Evolutionary conservation across 2,329 filamentous ascomycete genomes (phyloP).

Genomic region (Monilinia aucupariae): DNA sequence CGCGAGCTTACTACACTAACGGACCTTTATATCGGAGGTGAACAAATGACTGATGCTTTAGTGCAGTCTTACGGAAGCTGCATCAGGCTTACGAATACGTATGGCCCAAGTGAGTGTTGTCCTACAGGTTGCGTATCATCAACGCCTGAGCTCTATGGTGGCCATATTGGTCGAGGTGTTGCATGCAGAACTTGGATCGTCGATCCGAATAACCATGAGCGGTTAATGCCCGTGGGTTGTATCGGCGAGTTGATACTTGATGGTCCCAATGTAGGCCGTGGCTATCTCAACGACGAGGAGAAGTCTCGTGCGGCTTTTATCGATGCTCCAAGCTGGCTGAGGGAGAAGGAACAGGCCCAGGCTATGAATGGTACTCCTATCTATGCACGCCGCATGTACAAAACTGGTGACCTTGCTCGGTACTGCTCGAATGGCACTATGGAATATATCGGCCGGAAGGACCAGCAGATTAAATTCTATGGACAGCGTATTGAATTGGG

Average conservation of each 20-base stretch:
- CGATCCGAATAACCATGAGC: not conserved
- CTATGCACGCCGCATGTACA: conserved; percentile 46
- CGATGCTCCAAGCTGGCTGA: conserved; percentile 40
- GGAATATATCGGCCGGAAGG: conserved; percentile 55
- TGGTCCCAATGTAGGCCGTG: conserved; percentile 52
- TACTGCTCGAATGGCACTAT: conserved; percentile 48
- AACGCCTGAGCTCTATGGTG: not conserved
- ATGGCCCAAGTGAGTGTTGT: conserved; percentile 17
- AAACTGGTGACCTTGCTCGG: conserved; percentile 54
- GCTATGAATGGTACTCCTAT: conserved; percentile 26
- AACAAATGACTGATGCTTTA: not conserved
- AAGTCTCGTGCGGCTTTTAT: conserved; percentile 52
- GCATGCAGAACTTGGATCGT: conserved; percentile 3
- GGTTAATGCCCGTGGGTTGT: conserved; percentile 37
- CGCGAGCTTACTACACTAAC: not conserved
- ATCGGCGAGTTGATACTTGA: conserved; percentile 40
- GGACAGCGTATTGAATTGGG: conserved; percentile 59
- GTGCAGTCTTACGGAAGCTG: conserved; percentile 25
- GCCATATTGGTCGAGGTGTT: conserved; percentile 32
- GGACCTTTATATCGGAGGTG: not conserved
- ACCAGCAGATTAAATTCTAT: conserved; percentile 59
- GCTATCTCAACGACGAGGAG: conserved; percentile 52
- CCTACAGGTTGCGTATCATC: not conserved
- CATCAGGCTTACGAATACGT: conserved; percentile 13
- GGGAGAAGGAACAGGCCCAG: conserved; percentile 17